Conservation (phyloP, 306 rosid species). For the Trifolium repens region DNA sequence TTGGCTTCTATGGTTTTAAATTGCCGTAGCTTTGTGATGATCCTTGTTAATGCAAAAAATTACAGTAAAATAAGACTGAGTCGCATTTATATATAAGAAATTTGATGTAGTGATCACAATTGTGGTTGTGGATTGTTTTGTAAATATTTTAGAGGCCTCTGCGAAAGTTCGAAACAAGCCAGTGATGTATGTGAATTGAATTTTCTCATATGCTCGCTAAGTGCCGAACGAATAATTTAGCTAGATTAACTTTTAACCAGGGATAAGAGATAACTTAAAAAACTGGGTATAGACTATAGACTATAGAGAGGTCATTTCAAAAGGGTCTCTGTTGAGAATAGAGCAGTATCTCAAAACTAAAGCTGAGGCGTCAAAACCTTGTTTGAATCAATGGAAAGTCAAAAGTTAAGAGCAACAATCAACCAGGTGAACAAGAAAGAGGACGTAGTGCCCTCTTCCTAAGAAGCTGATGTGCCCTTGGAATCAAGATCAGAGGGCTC, state of each 20-base stretch:
- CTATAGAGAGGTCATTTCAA: not conserved
- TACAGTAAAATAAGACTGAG: not conserved
- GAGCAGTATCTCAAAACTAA: conserved; percentile 3
- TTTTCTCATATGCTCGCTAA: not conserved
- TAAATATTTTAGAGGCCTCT: not conserved
- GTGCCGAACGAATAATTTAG: not conserved
- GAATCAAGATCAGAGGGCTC: not conserved
- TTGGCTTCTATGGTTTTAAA: not conserved
- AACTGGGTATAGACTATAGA: not conserved
- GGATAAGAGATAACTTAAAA: conserved; percentile 6
- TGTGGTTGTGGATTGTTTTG: not conserved
- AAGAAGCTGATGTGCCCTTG: not conserved
- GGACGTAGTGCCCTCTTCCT: not conserved
- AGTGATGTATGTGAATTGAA: conserved; percentile 8
- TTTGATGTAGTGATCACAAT: not conserved
- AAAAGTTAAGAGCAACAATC: conserved; percentile 10
- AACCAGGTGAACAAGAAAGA: not conserved
- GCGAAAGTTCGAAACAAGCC: not conserved
- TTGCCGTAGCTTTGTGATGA: not conserved
- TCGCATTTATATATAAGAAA: not conserved
- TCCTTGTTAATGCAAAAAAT: not conserved
- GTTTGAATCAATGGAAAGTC: conserved; percentile 20
- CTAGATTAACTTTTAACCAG: not conserved
- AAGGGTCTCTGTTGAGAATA: conserved; percentile 16
- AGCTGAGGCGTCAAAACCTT: not conserved